phyloP scores from a whole-genome alignment of 2,329 filamentous ascomycete species.

The Stachybotrys echinatus region DNA sequence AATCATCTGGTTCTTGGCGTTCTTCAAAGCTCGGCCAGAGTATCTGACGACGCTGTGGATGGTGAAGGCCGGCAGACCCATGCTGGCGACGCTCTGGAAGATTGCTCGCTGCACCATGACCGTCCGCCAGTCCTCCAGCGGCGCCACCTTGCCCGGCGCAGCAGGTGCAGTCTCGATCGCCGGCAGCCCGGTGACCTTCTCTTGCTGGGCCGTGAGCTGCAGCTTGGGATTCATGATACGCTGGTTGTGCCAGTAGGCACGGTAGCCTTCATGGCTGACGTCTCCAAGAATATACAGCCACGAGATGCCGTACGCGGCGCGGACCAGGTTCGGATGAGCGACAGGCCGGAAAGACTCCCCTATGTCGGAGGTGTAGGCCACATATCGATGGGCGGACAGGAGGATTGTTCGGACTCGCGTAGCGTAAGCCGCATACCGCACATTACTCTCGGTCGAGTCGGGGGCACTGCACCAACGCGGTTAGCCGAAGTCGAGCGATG shows the following conservation, averaged over 20 bases:
- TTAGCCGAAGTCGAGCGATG: background rate
- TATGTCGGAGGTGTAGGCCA: slow-evolving; percentile 94
- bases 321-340: slow-evolving; percentile 78
- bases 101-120: slow-evolving; percentile 88
- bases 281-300: slow-evolving; percentile 93
- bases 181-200: slow-evolving; percentile 41
- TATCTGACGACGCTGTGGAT: slow-evolving; percentile 93
- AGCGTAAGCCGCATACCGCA: slow-evolving; percentile 92
- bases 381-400: slow-evolving; percentile 86
- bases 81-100: slow-evolving; percentile 86
- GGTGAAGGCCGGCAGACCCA: slow-evolving; percentile 90
- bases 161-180: slow-evolving; percentile 20
- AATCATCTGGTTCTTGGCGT: slow-evolving; percentile 67
- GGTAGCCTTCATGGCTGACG: slow-evolving; percentile 89
- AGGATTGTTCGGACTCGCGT: slow-evolving; percentile 81
- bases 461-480: slow-evolving; percentile 29
- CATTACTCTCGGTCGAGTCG: slow-evolving; percentile 76
- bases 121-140: slow-evolving; percentile 83
- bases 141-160: slow-evolving; percentile 45
- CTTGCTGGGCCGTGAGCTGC: slow-evolving; percentile 44
- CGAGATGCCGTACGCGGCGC: slow-evolving; percentile 80
- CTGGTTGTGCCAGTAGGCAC: slow-evolving; percentile 86
- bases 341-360: slow-evolving; percentile 94
- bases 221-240: slow-evolving; percentile 63
- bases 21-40: slow-evolving; percentile 79